Conservation (phyloP, 2,329 filamentous ascomycete genomes). For the Chalaropsis ovoidea region DNA sequence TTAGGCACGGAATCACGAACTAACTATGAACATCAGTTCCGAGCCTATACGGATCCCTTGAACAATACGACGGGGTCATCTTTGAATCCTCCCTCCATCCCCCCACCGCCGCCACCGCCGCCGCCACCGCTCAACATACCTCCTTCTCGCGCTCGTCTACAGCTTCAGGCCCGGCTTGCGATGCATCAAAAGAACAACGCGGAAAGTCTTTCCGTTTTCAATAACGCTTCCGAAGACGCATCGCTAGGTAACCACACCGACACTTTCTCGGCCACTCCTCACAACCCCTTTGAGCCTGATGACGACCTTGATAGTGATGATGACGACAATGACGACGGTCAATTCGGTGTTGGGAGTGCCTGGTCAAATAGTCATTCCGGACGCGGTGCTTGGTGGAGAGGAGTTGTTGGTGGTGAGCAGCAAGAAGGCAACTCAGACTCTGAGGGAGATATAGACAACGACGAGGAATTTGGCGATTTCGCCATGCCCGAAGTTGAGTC, state of each 20-base stretch:
- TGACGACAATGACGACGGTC: slow-evolving; percentile 36
- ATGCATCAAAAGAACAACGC: slow-evolving; percentile 58
- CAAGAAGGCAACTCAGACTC: slow-evolving; percentile 37
- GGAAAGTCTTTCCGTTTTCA: slow-evolving; percentile 39
- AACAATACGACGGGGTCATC: slow-evolving; percentile 39
- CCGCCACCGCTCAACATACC: slow-evolving; percentile 74
- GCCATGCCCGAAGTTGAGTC: slow-evolving; percentile 49
- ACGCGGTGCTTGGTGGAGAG: slow-evolving; percentile 43
- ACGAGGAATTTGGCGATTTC: slow-evolving; percentile 60
- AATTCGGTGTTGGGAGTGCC: slow-evolving; percentile 27
- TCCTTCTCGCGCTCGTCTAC: slow-evolving; percentile 74
- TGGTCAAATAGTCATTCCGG: slow-evolving; percentile 29
- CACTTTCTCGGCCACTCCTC: slow-evolving; percentile 30
- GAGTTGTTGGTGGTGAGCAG: slow-evolving; percentile 36
- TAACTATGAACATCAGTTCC: slow-evolving; percentile 40
- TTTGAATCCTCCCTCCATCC: slow-evolving; percentile 49
- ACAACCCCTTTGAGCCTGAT: slow-evolving; percentile 46
- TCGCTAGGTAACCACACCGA: neutral
- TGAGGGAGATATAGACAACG: slow-evolving; percentile 44
- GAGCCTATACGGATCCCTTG: slow-evolving; percentile 47
- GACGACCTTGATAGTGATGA: slow-evolving; percentile 47
- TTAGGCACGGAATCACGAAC: neutral
- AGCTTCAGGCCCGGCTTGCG: slow-evolving; percentile 79
- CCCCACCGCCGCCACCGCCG: slow-evolving; percentile 54
- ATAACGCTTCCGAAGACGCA: slow-evolving; percentile 33